Percentiles rank a stretch among this genome's conserved stretches.
phyloP scores from a whole-genome alignment of 805 yeast genomes.

The Starmerella vitae region DNA sequence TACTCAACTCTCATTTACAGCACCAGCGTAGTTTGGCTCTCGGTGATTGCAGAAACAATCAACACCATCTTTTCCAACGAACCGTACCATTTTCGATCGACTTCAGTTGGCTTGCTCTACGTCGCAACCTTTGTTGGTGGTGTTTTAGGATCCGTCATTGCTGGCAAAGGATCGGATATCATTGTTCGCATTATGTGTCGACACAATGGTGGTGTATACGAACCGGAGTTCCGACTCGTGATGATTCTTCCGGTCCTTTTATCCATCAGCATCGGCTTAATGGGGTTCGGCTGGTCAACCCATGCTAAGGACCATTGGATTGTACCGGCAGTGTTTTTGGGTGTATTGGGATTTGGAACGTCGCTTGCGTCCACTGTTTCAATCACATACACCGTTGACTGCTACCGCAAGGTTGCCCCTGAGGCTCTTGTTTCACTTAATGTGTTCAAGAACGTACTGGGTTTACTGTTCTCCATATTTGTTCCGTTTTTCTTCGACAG shows the following conservation, averaged over 20 bases:
- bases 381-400: constrained; percentile 46
- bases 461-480: constrained; percentile 44
- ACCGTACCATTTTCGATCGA: constrained; percentile 36
- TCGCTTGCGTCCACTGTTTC: constrained; percentile 49
- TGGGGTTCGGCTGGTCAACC: constrained; percentile 54
- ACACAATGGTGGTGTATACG: constrained; percentile 43
- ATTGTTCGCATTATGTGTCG: constrained; percentile 34
- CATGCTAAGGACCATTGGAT: constrained; percentile 37
- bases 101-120: constrained; percentile 41
- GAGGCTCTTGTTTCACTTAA: constrained; percentile 47
- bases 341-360: constrained; percentile 45
- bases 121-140: constrained; percentile 47
- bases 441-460: constrained; percentile 40
- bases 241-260: constrained; percentile 41
- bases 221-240: constrained; percentile 46
- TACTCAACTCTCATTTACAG: constrained; percentile 42
- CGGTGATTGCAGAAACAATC: constrained; percentile 45
- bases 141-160: constrained; percentile 40
- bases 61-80: constrained; percentile 35
- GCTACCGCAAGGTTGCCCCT: constrained; percentile 43
- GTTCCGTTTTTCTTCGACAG: constrained; percentile 35
- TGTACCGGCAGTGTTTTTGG: constrained; percentile 45
- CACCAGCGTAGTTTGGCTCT: constrained; percentile 50
- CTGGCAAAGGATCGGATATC: constrained; percentile 39
- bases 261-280: constrained; percentile 36